Percentiles rank a stretch among this genome's conserved stretches.
These are phyloP conservation scores for Opeltia flavorubescens DNA, from an alignment of 495 filamentous ascomycete species.

Conservation along the genomic window DNA sequence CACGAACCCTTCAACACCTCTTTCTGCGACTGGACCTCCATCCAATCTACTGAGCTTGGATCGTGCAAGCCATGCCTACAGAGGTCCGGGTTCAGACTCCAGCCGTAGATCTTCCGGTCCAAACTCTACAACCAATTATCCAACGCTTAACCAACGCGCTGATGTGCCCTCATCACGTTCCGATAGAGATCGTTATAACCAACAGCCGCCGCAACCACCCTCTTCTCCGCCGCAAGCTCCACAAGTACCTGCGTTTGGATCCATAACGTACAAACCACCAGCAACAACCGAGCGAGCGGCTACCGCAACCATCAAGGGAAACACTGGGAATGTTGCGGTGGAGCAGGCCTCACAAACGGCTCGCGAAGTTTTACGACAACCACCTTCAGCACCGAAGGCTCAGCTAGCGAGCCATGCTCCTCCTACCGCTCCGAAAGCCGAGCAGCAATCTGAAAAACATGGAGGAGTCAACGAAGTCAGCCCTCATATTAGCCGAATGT, in stretches of 20 bases:
- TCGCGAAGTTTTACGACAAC: conserved; percentile 23
- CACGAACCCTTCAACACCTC: conserved; percentile 9
- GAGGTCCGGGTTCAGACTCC: background rate
- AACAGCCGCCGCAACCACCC: conserved; percentile 21
- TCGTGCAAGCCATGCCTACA: conserved; percentile 7
- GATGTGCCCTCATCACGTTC: conserved; percentile 22
- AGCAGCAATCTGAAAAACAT: conserved; percentile 18
- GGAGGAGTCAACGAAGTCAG: conserved; percentile 12
- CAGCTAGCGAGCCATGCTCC: conserved; percentile 29
- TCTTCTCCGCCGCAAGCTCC: conserved; percentile 68
- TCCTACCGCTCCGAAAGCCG: conserved; percentile 38
- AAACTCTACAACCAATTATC: background rate
- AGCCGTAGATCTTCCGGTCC: conserved; percentile 1
- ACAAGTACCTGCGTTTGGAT: conserved; percentile 72
- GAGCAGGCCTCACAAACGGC: conserved; percentile 8
- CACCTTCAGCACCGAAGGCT: conserved; percentile 24
- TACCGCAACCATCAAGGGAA: conserved; percentile 6
- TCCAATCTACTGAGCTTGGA: conserved; percentile 3
- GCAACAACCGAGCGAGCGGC: conserved; percentile 20
- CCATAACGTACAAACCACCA: conserved; percentile 25
- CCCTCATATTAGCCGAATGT: background rate
- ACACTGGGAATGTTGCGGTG: conserved; percentile 1
- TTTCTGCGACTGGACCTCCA: conserved; percentile 1
- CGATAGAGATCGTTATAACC: conserved; percentile 26
- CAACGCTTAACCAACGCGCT: conserved; percentile 18